Evolutionary conservation across 2,329 filamentous ascomycete species (phyloP).

Genomic region (Metarhizium robertsii): DNA sequence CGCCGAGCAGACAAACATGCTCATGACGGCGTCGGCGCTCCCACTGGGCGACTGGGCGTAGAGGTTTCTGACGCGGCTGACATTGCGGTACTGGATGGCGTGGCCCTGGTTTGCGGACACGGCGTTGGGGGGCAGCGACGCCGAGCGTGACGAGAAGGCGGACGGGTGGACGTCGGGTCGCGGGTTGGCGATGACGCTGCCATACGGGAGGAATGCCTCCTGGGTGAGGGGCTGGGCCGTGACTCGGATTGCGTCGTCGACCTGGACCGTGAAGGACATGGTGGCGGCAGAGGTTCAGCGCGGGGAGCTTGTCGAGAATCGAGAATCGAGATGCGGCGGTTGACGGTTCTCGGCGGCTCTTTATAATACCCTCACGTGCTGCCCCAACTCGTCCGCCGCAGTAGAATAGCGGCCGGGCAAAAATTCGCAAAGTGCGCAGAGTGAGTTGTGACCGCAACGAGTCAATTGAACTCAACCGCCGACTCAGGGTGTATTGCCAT

Average conservation of each 20-base stretch:
- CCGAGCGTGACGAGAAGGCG: constrained; percentile 29
- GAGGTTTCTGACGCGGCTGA: constrained; percentile 63
- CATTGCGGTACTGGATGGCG: constrained; percentile 76
- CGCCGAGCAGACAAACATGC: constrained; percentile 72
- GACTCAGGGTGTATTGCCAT: too few species aligned
- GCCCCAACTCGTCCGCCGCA: too few species aligned
- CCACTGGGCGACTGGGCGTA: constrained; percentile 59
- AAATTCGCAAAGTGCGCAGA: too few species aligned
- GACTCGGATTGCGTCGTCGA: constrained; percentile 26
- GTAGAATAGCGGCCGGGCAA: too few species aligned
- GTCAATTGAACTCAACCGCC: too few species aligned
- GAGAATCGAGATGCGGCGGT: too few species aligned
- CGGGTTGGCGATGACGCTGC: constrained; percentile 73
- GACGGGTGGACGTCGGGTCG: constrained; percentile 44
- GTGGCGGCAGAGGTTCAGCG: not conserved
- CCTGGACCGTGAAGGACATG: constrained; percentile 18
- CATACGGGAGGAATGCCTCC: constrained; percentile 66
- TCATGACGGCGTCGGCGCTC: constrained; percentile 54
- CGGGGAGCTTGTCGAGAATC: too few species aligned
- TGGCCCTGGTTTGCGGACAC: constrained; percentile 74
- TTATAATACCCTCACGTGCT: too few species aligned
- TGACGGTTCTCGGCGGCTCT: too few species aligned
- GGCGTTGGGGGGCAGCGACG: constrained; percentile 33
- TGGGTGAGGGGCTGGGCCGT: constrained; percentile 58
- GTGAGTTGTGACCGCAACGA: too few species aligned